These are phyloP conservation scores for Ashbya aceris DNA, from an alignment of 1,139 yeast species.

Conservation along the genomic window DNA sequence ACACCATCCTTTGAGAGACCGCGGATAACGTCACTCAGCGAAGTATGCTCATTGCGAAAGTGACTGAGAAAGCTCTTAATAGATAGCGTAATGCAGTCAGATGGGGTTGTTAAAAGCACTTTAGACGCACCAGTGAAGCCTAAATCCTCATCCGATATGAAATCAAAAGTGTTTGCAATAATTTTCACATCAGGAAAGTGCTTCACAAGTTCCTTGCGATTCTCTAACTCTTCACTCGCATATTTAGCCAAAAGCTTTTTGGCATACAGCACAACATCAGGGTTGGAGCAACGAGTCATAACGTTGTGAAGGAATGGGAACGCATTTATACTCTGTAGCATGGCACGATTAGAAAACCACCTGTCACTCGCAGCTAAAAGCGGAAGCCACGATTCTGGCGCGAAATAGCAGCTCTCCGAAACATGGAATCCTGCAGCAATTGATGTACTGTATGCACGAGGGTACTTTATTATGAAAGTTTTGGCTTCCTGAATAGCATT, in stretches of 20 bases:
- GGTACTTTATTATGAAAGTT: constrained; percentile 49
- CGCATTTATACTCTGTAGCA: constrained; percentile 41
- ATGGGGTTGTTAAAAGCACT: constrained; percentile 34
- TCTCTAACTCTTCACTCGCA: constrained; percentile 35
- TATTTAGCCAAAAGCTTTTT: constrained; percentile 30
- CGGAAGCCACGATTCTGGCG: constrained; percentile 49
- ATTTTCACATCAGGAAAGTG: constrained; percentile 27
- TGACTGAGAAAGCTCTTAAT: constrained; percentile 36
- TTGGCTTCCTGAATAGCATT: constrained; percentile 50
- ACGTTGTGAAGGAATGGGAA: constrained; percentile 41
- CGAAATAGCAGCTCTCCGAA: constrained; percentile 48
- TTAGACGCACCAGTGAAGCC: constrained; percentile 45
- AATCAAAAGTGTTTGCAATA: constrained; percentile 34
- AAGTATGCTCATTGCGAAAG: no score
- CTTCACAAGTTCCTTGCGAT: constrained; percentile 34
- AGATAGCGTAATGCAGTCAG: constrained; percentile 37
- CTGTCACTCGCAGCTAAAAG: constrained; percentile 40
- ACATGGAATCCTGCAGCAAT: constrained; percentile 48
- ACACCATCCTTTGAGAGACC: constrained; percentile 9
- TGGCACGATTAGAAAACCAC: constrained; percentile 44
- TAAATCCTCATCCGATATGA: constrained; percentile 45
- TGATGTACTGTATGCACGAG: constrained; percentile 42
- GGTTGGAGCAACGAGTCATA: constrained; percentile 36
- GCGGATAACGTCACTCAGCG: no score
- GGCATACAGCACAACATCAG: constrained; percentile 27